Percentiles rank a stretch among this genome's conserved stretches.
Conservation (phyloP, 306 rosid species). For the peach (Prunus persica) region Prunus_persica_NCBIv2 NC_034015.1:10708001-10708500, state of each 20-base stretch:
- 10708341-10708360: constrained; percentile 11
- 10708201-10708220: not conserved
- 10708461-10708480: not conserved
- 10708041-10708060: not conserved
- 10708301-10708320: constrained; percentile 10
- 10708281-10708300: not conserved
- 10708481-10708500: not conserved
- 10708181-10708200: too few relatives aligned
- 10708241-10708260: not conserved
- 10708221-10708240: not conserved
- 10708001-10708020: too few relatives aligned
- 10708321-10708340: not conserved
- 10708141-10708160: too few relatives aligned
- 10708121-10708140: not conserved
- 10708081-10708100: not conserved
- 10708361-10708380: not conserved
- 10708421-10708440: not conserved
- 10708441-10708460: not conserved
- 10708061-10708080: not conserved
- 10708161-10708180: too few relatives aligned
- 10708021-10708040: too few relatives aligned
- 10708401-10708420: constrained; percentile 1
- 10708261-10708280: not conserved
- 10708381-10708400: not conserved
- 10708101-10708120: not conserved